These are phyloP conservation scores for Alternaria dauci DNA, from an alignment of 2,329 filamentous ascomycete species.

Conservation along the genomic window DNA sequence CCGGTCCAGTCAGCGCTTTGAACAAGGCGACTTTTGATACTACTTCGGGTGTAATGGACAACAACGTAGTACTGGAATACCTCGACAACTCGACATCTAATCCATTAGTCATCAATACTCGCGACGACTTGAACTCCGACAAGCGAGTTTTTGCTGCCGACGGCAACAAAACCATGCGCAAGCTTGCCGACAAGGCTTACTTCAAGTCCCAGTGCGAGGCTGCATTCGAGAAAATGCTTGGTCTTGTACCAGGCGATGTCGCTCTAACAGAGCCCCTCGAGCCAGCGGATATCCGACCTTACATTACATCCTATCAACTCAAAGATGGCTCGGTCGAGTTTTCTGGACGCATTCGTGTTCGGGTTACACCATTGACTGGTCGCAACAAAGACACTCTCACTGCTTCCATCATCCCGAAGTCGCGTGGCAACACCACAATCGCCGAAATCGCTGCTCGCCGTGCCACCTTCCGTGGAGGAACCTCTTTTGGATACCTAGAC, in stretches of 20 bases:
- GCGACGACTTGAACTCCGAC: slow-evolving; percentile 45
- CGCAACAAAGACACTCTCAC: slow-evolving; percentile 9
- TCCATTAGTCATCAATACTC: slow-evolving; percentile 35
- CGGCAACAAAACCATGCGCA: slow-evolving; percentile 42
- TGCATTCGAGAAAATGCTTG: slow-evolving; percentile 30
- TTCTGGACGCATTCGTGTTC: slow-evolving; percentile 28
- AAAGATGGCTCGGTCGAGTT: slow-evolving; percentile 25
- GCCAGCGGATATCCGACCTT: slow-evolving; percentile 29
- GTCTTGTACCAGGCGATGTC: slow-evolving; percentile 31
- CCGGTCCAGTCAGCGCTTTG: slow-evolving; percentile 25
- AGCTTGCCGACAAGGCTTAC: slow-evolving; percentile 30
- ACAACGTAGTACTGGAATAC: slow-evolving; percentile 45
- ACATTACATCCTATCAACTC: slow-evolving; percentile 21
- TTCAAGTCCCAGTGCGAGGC: slow-evolving; percentile 30
- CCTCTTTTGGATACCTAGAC: slow-evolving; percentile 12
- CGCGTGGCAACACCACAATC: slow-evolving; percentile 2
- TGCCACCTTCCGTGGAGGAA: slow-evolving; percentile 2
- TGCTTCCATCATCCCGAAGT: slow-evolving; percentile 7
- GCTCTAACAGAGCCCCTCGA: slow-evolving; percentile 29
- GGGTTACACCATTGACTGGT: slow-evolving; percentile 15
- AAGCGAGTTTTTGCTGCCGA: slow-evolving; percentile 44
- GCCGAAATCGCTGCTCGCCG: slow-evolving; percentile 2
- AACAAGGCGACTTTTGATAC: slow-evolving; percentile 40
- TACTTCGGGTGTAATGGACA: slow-evolving; percentile 36
- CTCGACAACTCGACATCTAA: slow-evolving; percentile 40